Percentiles rank a stretch among this genome's conserved stretches.
phyloP scores from a whole-genome alignment of 768 basidiomycete genomes.

The Naganishia friedmannii region DNA sequence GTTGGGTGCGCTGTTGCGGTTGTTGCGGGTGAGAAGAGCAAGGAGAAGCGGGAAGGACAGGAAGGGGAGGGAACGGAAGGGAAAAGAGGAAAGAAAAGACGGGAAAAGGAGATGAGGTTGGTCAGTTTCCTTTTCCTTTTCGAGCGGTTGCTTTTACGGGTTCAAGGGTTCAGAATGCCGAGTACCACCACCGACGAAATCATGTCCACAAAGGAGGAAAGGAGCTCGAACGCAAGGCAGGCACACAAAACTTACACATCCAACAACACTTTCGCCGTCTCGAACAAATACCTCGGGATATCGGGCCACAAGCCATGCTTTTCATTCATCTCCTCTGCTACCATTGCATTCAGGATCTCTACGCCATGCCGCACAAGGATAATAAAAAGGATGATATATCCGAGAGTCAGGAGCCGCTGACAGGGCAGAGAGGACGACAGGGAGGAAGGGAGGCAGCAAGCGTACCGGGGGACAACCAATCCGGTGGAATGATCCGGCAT shows the following conservation, averaged over 20 bases:
- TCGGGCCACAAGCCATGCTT: conserved; percentile 64
- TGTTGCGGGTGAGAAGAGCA: too few species aligned
- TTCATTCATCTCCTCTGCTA: conserved; percentile 70
- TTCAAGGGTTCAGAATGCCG: too few species aligned
- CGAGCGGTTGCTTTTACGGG: too few species aligned
- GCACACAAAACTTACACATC: conserved; percentile 66
- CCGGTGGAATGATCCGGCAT: conserved; percentile 84
- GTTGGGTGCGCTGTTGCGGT: conserved; percentile 23
- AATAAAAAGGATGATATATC: too few species aligned
- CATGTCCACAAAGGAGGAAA: background rate
- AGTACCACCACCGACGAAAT: too few species aligned
- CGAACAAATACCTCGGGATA: conserved; percentile 83
- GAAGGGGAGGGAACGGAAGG: background rate
- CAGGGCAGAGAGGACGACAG: too few species aligned
- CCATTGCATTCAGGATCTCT: conserved; percentile 77
- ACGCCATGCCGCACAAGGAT: too few species aligned
- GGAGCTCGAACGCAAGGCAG: too few species aligned
- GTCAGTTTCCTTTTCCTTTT: background rate
- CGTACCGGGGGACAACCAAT: conserved; percentile 65
- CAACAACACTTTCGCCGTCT: conserved; percentile 85
- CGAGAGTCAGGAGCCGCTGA: too few species aligned
- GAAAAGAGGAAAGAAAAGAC: background rate
- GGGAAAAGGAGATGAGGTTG: background rate
- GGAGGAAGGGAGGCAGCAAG: background rate
- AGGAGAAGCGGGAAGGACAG: background rate